These are phyloP conservation scores for Coniferiporia weirii DNA, from an alignment of 1,284 basidiomycete species.

Conservation along the genomic window DNA sequence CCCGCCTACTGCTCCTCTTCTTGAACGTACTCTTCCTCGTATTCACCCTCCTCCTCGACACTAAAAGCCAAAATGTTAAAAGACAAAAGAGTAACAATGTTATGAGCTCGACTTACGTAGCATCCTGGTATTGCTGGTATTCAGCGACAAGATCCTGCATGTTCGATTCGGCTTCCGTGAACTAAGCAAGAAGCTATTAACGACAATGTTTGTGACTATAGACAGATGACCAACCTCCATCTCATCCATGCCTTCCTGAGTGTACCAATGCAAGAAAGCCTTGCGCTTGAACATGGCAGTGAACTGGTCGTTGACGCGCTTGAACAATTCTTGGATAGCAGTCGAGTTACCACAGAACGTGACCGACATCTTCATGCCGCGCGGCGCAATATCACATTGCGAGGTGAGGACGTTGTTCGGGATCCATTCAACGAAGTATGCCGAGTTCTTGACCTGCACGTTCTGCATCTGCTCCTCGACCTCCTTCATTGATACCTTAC, in stretches of 20 bases:
- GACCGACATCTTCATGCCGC: conserved; percentile 92
- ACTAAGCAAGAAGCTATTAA: conserved; percentile 38
- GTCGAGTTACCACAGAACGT: conserved; percentile 98
- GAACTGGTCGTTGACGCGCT: conserved; percentile 96
- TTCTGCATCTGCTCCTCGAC: conserved; percentile 98
- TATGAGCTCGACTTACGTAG: conserved; percentile 55
- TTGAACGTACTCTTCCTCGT: conserved; percentile 26
- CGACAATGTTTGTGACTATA: not conserved
- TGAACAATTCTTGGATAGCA: conserved; percentile 96
- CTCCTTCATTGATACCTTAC: conserved; percentile 98
- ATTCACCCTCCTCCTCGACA: conserved; percentile 77
- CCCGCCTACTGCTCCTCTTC: conserved; percentile 14
- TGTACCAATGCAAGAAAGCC: conserved; percentile 99
- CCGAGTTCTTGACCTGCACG: conserved; percentile 95
- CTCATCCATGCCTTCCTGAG: conserved; percentile 98
- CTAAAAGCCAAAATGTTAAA: conserved; percentile 32
- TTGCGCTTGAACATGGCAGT: conserved; percentile 99
- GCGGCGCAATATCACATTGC: conserved; percentile 93
- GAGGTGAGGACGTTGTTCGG: conserved; percentile 96
- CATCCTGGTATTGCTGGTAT: conserved; percentile 97
- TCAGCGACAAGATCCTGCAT: conserved; percentile 93
- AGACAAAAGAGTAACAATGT: not conserved
- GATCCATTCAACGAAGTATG: conserved; percentile 99
- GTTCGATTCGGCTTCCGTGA: conserved; percentile 95
- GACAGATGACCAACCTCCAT: conserved; percentile 64